phyloP scores from a whole-genome alignment of 202 grass and related monocot species.

The Dendrocalamus latiflorus region DNA sequence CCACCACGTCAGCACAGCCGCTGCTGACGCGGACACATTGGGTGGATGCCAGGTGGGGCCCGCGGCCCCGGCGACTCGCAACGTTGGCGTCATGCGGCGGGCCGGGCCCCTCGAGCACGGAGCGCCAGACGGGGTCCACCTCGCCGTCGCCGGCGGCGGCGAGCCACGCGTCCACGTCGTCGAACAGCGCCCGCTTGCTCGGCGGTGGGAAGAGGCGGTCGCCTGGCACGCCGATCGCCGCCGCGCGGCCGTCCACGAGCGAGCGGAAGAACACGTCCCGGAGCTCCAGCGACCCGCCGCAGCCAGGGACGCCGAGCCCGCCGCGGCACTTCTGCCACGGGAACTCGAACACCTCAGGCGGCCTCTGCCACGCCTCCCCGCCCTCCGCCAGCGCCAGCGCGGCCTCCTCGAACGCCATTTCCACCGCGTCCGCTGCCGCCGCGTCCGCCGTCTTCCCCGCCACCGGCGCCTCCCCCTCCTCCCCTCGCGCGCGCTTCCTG shows the following conservation, averaged over 20 bases:
- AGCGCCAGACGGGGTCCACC: constrained; percentile 61
- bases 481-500: no score
- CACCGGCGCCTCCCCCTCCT: background rate
- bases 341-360: constrained; percentile 73
- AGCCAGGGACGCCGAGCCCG: constrained; percentile 17
- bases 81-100: constrained; percentile 28
- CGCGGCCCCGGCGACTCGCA: no score
- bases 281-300: constrained; percentile 25
- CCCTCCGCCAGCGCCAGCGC: background rate
- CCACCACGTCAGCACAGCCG: background rate
- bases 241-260: constrained; percentile 44
- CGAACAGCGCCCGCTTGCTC: constrained; percentile 29
- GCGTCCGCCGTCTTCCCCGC: background rate
- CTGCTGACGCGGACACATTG: background rate
- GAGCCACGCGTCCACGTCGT: constrained; percentile 29
- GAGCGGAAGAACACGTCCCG: constrained; percentile 81
- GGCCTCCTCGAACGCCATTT: background rate
- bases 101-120: constrained; percentile 26
- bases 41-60: constrained; percentile 12
- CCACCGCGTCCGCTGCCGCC: background rate
- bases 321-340: constrained; percentile 39
- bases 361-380: constrained; percentile 14
- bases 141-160: constrained; percentile 34
- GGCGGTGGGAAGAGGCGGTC: constrained; percentile 35
- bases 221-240: constrained; percentile 42